These are phyloP conservation scores for Hypoxylon lenormandii DNA, from an alignment of 495 filamentous ascomycete species.

Conservation along the genomic window DNA sequence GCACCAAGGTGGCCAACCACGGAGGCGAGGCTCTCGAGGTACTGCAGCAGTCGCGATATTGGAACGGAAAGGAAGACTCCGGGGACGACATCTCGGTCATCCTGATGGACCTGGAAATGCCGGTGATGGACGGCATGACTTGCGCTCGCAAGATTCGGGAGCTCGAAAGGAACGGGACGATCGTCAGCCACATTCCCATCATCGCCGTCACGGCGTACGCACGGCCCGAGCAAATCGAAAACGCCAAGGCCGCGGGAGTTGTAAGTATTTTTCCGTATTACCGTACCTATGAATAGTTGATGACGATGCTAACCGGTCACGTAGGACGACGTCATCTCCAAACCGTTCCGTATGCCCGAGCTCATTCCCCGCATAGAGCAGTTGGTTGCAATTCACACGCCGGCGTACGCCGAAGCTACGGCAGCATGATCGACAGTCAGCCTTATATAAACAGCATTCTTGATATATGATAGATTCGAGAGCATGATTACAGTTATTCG, in stretches of 20 bases:
- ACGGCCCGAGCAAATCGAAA: conserved; percentile 71
- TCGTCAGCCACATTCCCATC: conserved; percentile 73
- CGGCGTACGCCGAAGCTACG: conserved; percentile 25
- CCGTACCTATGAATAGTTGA: conserved; percentile 38
- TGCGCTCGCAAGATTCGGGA: conserved; percentile 76
- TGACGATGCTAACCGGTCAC: conserved; percentile 16
- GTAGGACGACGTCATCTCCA: conserved; percentile 82
- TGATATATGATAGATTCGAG: neutral
- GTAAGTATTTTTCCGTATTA: conserved; percentile 39
- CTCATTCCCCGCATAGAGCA: conserved; percentile 76
- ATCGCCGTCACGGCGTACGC: conserved; percentile 86
- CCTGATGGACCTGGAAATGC: conserved; percentile 89
- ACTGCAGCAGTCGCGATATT: conserved; percentile 62
- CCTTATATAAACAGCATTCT: neutral
- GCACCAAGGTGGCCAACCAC: conserved; percentile 79
- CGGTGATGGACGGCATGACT: conserved; percentile 85
- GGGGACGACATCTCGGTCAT: conserved; percentile 70
- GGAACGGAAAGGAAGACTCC: conserved; percentile 55
- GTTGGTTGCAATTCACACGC: conserved; percentile 50
- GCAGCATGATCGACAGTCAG: conserved; percentile 23
- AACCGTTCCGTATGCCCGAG: conserved; percentile 80
- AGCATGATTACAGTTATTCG: conserved; percentile 2
- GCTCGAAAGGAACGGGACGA: conserved; percentile 66
- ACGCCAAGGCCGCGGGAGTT: conserved; percentile 65
- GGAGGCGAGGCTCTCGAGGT: conserved; percentile 77